Conservation (phyloP, 441 rosid species). For the Isatis lusitanica region DNA sequence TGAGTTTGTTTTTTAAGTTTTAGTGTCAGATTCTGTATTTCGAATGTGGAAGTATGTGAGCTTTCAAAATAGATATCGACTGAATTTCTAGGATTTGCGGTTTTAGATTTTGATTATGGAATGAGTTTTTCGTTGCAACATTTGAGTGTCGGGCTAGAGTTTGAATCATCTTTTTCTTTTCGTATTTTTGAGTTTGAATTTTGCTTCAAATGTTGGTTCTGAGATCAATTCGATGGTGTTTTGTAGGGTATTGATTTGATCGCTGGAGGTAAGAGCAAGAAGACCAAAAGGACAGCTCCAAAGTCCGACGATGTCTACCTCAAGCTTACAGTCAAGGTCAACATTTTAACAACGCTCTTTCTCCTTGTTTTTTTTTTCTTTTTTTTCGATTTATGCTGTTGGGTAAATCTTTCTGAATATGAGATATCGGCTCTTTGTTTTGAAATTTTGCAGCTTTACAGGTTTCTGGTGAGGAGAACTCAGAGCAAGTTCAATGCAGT, state of each 20-base stretch:
- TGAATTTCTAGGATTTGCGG: background rate
- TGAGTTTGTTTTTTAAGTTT: background rate
- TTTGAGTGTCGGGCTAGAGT: background rate
- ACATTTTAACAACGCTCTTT: background rate
- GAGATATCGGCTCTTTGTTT: background rate
- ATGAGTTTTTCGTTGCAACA: background rate
- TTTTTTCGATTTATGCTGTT: background rate
- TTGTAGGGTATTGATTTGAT: slow-evolving; percentile 82
- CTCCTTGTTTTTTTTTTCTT: background rate
- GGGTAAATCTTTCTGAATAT: background rate
- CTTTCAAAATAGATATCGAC: background rate
- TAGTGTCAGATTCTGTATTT: background rate
- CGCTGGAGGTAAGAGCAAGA: slow-evolving; percentile 96
- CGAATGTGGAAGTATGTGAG: background rate
- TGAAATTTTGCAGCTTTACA: slow-evolving; percentile 53
- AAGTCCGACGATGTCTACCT: slow-evolving; percentile 92
- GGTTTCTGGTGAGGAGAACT: slow-evolving; percentile 86
- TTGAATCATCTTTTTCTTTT: background rate
- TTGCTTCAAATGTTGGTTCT: background rate
- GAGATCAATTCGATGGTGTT: background rate
- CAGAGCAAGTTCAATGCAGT: slow-evolving; percentile 89
- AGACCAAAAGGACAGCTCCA: slow-evolving; percentile 79
- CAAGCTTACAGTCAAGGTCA: slow-evolving; percentile 68
- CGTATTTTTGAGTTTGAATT: background rate
- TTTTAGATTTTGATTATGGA: background rate